Evolutionary conservation across 2,329 filamentous ascomycete genomes (phyloP), one percentile per base, ranked within the genome.

Genomic region (Gremmenia infestans): DNA sequence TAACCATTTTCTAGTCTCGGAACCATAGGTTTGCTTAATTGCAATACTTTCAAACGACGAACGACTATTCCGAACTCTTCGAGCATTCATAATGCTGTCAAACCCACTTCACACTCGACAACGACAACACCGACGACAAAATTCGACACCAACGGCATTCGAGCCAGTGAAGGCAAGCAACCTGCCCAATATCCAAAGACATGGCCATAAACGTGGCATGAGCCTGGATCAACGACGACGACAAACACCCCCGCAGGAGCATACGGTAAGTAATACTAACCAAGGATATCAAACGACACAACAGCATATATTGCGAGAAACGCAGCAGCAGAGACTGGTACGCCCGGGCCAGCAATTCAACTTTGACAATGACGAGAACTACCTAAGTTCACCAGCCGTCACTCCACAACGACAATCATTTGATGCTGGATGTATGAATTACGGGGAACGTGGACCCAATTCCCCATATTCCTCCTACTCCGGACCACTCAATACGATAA

Each of bases 251-350:
- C 64, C 63, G 67, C 68, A 68, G 65, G 68, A 68, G 43, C 56
- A 58, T 55, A 60, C 57, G 69, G 74, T 78, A 78, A 79, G 76
- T 76, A 78, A 72, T 72, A 80, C 78, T 81, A 81, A 81, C 78
- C 68, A 72, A 78, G 78, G 77, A 80, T 71, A 69, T 65, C 65
- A 68, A 67, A 74, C 77, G 75, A 69, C 66, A 69, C 76, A 78
- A 81, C 88, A 92, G 82, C 87, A 91, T 82, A 81, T 84, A 77
- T 82, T 91, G 86, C 88, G 87, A 87, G 88, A 89, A 89, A 82
- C 87, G 85, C 90, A 93, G 83, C 85, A 89, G 86, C 89, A 91
- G 79, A 84, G 83, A 82, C 81, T 85, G 81, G 82, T 83, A 82
- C 85, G 88, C 84, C 87, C 87, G 83, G 86, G 87, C 81, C 79